Percentiles rank a stretch among this genome's conserved stretches.
These are phyloP conservation scores for Macadamia integrifolia DNA, from an alignment of 164 flowering plant genomes.

Conservation along the genomic window DNA sequence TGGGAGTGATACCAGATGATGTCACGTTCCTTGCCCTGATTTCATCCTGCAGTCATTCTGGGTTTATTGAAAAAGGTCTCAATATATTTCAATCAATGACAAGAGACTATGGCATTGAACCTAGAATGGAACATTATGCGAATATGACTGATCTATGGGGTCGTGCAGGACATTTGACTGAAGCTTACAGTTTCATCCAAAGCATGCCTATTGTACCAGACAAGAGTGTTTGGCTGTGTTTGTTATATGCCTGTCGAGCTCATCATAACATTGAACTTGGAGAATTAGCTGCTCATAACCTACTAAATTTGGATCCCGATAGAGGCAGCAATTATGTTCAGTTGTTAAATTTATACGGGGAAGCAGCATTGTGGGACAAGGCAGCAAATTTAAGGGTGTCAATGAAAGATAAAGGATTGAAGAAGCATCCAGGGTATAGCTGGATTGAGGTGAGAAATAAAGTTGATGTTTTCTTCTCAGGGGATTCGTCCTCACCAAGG, in stretches of 20 bases:
- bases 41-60: slow-evolving; percentile 63
- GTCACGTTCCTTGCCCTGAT: slow-evolving; percentile 47
- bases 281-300: slow-evolving; percentile 33
- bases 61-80: slow-evolving; percentile 40
- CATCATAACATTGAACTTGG: slow-evolving; percentile 44
- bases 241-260: slow-evolving; percentile 38
- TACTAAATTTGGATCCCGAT: slow-evolving; percentile 36
- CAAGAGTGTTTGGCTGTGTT: slow-evolving; percentile 44
- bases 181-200: slow-evolving; percentile 42
- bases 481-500: slow-evolving; percentile 38
- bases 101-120: slow-evolving; percentile 30
- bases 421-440: slow-evolving; percentile 58
- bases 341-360: slow-evolving; percentile 39
- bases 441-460: slow-evolving; percentile 50
- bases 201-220: slow-evolving; percentile 46
- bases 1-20: slow-evolving; percentile 37
- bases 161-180: slow-evolving; percentile 49
- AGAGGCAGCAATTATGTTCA: slow-evolving; percentile 41
- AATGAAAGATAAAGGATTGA: slow-evolving; percentile 46
- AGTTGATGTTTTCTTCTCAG: slow-evolving; percentile 36
- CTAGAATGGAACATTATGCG: slow-evolving; percentile 52
- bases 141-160: slow-evolving; percentile 50
- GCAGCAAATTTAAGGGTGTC: slow-evolving; percentile 31
- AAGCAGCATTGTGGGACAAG: slow-evolving; percentile 42
- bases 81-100: slow-evolving; percentile 40